Percentiles rank a stretch among this genome's conserved stretches.
phyloP scores from a whole-genome alignment of 2,329 filamentous ascomycete species.

The Pyrenophora graminea region DNA sequence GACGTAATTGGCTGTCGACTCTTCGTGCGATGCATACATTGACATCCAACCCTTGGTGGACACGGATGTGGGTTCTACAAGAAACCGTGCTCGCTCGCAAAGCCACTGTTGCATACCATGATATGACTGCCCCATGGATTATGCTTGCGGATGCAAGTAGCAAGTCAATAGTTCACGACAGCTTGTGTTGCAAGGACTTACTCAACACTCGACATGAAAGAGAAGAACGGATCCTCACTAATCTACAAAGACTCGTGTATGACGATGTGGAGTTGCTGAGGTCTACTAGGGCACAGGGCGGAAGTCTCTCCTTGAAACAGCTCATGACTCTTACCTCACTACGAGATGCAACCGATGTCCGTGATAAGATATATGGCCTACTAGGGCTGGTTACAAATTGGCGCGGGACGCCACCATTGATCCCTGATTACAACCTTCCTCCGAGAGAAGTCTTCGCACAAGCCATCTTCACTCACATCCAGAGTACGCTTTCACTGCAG shows the following conservation, averaged over 20 bases:
- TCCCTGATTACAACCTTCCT: conserved; percentile 3
- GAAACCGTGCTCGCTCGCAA: conserved; percentile 18
- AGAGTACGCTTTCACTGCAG: not conserved
- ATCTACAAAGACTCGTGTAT: not conserved
- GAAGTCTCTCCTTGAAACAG: not conserved
- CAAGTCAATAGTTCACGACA: not conserved
- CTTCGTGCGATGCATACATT: not conserved
- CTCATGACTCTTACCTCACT: not conserved
- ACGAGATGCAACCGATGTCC: conserved; percentile 12
- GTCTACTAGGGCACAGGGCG: not conserved
- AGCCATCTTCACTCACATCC: not conserved
- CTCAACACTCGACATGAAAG: not conserved
- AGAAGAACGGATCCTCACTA: not conserved
- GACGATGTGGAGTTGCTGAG: not conserved
- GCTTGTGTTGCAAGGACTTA: not conserved
- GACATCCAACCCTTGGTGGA: conserved; percentile 7
- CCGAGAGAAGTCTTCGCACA: conserved; percentile 4
- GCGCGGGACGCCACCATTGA: conserved; percentile 5
- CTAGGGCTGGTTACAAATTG: conserved; percentile 17
- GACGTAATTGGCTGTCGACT: not conserved
- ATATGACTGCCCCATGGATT: conserved; percentile 12
- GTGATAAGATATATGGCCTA: conserved; percentile 19
- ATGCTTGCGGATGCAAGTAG: conserved; percentile 9
- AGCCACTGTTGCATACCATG: conserved; percentile 11
- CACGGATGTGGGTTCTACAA: conserved; percentile 21